Evolutionary conservation across 768 basidiomycete species (phyloP), one percentile per base, ranked within the genome.

Genomic region (Fistulinella prunicolor): DNA sequence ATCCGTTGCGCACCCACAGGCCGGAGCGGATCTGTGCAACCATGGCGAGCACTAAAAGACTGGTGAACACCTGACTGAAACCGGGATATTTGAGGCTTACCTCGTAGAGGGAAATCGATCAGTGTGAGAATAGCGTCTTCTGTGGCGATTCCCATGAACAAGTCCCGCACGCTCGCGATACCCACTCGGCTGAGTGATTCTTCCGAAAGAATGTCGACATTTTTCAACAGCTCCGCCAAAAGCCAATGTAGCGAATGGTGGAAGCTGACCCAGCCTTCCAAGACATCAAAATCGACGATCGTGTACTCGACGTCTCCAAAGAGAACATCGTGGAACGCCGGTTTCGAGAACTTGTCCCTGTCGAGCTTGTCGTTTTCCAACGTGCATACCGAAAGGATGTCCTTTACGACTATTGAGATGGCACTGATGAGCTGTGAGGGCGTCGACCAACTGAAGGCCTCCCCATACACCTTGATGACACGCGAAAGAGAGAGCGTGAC

Each of bases 1-100:
- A 90, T 4, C 96, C 96, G 58, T 99, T 99, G 45, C 95, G 87
- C 8, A 96, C 94, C 96, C 96, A 99, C 4, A 98, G 76, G 0
- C 94, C 94, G 0, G 91, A 88, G 21, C 94, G 83, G 42, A 97
- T 92, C 64, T 98, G 96, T 0, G 94, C 93, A 38, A 95, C 85
- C 85, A 94, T 92, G 1, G 85, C 80, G 22, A 94, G 73, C 6
- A 91, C 92, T 94, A 45, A 20, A 9, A 46, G 6, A n/a, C 24
- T 24, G 21, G 6, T 26, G 49, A 19, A 51, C 38, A 47, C 36
- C 30, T 9, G 9, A 28, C 6, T n/a, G 36, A 16, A 44, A 46
- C 26, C n/a, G 40, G 16, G 30, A 9, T 17, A 20, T 29, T 22
- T 4, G 14, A 43, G 19, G 66, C 82, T 62, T 54, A 91, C 94